Evolutionary conservation across 768 basidiomycete genomes (phyloP).

Genomic region (Kwoniella botswanensis): DNA sequence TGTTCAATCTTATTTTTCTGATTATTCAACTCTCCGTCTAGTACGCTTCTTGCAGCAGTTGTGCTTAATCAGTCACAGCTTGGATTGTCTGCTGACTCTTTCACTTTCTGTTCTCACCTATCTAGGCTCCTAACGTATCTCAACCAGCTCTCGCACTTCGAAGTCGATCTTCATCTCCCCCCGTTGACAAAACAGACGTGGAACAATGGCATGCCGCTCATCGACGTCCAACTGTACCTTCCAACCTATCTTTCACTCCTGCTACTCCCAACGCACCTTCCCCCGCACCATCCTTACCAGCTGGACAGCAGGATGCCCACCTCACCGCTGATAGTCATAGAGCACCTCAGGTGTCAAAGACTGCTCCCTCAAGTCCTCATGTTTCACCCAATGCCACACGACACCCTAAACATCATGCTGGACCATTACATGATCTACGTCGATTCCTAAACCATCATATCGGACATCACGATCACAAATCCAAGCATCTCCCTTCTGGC

Average conservation of each 20-base stretch:
- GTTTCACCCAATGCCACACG: constrained; percentile 55
- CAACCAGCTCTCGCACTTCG: background rate
- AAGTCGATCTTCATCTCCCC: constrained; percentile 24
- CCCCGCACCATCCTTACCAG: constrained; percentile 24
- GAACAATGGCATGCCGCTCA: constrained; percentile 23
- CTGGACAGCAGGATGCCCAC: constrained; percentile 15
- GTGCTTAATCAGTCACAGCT: background rate
- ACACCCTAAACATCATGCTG: constrained; percentile 62
- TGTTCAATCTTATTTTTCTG: background rate
- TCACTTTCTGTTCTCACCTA: too few species aligned
- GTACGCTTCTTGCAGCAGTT: background rate
- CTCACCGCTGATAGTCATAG: constrained; percentile 12
- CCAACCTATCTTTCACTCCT: constrained; percentile 54
- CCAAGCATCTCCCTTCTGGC: constrained; percentile 23
- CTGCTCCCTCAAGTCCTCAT: constrained; percentile 54
- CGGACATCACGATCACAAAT: constrained; percentile 62
- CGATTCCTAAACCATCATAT: constrained; percentile 94
- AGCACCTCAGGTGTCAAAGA: constrained; percentile 28
- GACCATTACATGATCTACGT: constrained; percentile 88
- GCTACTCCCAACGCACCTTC: constrained; percentile 37
- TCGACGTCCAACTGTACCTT: constrained; percentile 39
- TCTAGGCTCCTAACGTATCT: constrained; percentile 11
- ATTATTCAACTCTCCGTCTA: constrained; percentile 1
- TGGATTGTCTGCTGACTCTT: constrained; percentile 4
- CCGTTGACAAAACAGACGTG: constrained; percentile 20